phyloP scores from a whole-genome alignment of 257 asterid species.

The Solanum dulcamara region DNA sequence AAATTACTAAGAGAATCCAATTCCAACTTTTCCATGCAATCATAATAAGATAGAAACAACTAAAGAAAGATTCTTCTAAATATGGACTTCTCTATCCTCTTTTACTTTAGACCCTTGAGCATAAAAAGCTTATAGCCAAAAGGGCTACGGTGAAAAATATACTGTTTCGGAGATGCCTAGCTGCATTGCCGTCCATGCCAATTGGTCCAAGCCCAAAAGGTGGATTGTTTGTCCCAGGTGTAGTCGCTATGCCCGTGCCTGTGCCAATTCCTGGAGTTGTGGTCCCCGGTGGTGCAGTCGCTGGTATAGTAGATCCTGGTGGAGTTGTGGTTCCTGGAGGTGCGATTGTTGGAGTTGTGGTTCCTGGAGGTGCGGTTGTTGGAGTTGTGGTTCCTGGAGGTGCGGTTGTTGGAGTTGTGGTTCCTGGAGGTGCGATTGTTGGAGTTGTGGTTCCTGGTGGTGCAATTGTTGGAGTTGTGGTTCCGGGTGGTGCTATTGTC shows the following conservation, averaged over 20 bases:
- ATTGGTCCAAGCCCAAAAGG: background rate
- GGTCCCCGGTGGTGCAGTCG: constrained; percentile 8
- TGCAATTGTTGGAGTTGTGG: constrained; percentile 12
- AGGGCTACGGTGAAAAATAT: background rate
- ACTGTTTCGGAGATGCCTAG: background rate
- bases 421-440: constrained; percentile 6
- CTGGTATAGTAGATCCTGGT: constrained; percentile 7
- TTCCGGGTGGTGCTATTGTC: constrained; percentile 6
- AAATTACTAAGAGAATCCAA: background rate
- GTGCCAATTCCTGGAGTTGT: background rate
- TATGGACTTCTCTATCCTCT: background rate
- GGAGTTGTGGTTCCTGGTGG: constrained; percentile 8
- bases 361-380: constrained; percentile 4
- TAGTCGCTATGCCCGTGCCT: background rate
- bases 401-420: constrained; percentile 10
- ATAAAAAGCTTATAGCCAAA: background rate
- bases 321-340: constrained; percentile 10
- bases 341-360: constrained; percentile 11
- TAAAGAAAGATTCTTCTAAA: background rate
- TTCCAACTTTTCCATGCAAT: background rate
- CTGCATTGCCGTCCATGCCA: background rate
- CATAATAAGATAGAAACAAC: background rate
- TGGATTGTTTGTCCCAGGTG: background rate
- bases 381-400: constrained; percentile 12
- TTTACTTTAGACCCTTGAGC: background rate